Conservation (phyloP, 108 stramenopile species). For the Nitzschia sp. region DNA sequence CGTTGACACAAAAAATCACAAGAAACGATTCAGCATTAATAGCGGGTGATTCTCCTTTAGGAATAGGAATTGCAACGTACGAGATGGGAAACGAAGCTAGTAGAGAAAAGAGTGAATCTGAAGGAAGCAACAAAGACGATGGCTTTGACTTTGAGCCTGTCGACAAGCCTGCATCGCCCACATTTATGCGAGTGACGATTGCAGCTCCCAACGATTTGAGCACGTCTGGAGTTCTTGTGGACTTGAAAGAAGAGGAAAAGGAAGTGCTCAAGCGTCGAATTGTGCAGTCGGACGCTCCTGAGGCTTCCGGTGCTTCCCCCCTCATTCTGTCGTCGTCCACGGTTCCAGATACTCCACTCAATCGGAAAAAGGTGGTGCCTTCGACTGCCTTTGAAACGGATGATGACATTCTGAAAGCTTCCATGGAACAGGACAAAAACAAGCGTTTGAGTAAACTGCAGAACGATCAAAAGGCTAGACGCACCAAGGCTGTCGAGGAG, state of each 20-base stretch:
- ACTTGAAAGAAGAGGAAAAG: conserved; percentile 15
- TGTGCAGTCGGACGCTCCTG: conserved; percentile 16
- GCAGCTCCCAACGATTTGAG: conserved; percentile 17
- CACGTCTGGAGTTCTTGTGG: conserved; percentile 28
- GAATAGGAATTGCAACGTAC: not conserved
- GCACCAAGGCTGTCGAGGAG: conserved; percentile 34
- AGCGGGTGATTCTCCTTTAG: too few relatives aligned
- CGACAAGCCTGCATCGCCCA: conserved; percentile 13
- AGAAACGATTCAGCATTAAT: too few relatives aligned
- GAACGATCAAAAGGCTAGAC: conserved; percentile 27
- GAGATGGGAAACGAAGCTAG: not conserved
- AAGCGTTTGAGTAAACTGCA: conserved; percentile 16
- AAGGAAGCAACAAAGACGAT: not conserved
- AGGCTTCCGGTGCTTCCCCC: not conserved
- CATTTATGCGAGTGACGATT: not conserved
- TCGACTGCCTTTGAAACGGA: conserved; percentile 5
- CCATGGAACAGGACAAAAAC: conserved; percentile 17
- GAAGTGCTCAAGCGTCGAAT: conserved; percentile 20
- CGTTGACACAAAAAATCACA: too few relatives aligned
- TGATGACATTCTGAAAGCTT: conserved; percentile 28
- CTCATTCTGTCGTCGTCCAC: not conserved
- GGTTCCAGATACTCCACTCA: not conserved
- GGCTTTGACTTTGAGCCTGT: conserved; percentile 20
- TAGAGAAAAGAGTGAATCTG: not conserved
- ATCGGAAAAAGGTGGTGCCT: not conserved